Conservation (phyloP, 1,284 basidiomycete genomes). For the Abortiporus biennis region DNA sequence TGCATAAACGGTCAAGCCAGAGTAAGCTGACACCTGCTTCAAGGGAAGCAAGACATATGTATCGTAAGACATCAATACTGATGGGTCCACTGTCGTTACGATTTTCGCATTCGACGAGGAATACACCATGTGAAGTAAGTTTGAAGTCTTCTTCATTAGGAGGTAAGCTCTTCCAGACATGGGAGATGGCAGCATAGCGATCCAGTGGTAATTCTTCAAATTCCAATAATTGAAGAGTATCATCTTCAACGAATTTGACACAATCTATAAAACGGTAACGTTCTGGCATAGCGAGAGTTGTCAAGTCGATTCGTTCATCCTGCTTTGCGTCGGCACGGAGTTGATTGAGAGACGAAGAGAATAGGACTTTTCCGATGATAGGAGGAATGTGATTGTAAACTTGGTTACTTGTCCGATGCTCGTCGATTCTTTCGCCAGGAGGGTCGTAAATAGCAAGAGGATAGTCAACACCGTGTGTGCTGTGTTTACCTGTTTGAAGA, state of each 20-base stretch:
- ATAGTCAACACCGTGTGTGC: too few relatives aligned
- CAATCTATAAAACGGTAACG: slow-evolving; percentile 1
- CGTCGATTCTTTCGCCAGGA: too few relatives aligned
- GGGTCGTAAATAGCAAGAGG: too few relatives aligned
- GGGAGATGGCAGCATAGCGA: not conserved
- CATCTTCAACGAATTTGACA: not conserved
- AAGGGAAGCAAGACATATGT: not conserved
- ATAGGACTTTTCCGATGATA: not conserved
- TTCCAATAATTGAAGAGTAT: not conserved
- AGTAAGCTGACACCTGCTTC: not conserved
- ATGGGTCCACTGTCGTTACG: not conserved
- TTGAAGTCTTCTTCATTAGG: not conserved
- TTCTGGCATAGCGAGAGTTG: not conserved
- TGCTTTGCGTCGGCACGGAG: not conserved
- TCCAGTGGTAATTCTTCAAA: not conserved
- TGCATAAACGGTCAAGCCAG: slow-evolving; percentile 1
- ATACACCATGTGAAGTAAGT: not conserved
- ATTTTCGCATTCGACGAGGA: not conserved
- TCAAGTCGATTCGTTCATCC: not conserved
- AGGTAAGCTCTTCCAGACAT: not conserved
- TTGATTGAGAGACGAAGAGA: not conserved
- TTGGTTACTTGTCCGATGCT: too few relatives aligned
- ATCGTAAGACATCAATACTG: not conserved
- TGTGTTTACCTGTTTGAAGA: too few relatives aligned
- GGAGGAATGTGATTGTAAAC: too few relatives aligned